Evolutionary conservation across 306 rosid species (phyloP).

Genomic region (Prunus campanulata): DNA sequence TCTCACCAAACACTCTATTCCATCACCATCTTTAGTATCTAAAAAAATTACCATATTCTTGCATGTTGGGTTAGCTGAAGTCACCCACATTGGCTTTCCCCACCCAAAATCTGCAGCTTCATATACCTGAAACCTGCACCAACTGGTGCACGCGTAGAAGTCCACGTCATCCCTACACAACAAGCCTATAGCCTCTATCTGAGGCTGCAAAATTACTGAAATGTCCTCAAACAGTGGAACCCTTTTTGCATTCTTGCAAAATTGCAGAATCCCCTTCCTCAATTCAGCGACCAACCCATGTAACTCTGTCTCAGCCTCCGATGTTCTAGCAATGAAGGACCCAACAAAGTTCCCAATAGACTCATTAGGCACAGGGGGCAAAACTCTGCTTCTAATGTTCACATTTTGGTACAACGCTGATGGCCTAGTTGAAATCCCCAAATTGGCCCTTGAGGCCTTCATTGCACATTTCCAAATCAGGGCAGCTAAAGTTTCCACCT

Average conservation of each 20-base stretch:
- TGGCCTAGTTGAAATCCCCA: background rate
- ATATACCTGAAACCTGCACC: slow-evolving; percentile 20
- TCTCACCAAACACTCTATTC: slow-evolving; percentile 29
- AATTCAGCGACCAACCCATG: slow-evolving; percentile 12
- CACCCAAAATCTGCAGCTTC: slow-evolving; percentile 31
- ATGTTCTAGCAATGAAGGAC: slow-evolving; percentile 1
- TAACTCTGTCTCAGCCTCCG: slow-evolving; percentile 8
- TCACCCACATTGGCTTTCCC: slow-evolving; percentile 37
- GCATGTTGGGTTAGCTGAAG: background rate
- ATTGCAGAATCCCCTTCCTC: slow-evolving; percentile 19
- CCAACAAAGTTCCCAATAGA: slow-evolving; percentile 29
- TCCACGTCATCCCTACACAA: background rate
- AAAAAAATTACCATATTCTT: slow-evolving; percentile 7
- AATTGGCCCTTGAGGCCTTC: slow-evolving; percentile 10
- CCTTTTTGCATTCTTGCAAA: slow-evolving; percentile 14
- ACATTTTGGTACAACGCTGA: slow-evolving; percentile 21
- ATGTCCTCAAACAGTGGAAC: slow-evolving; percentile 1
- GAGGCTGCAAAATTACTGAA: background rate
- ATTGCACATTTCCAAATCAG: slow-evolving; percentile 35
- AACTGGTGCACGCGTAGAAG: slow-evolving; percentile 17
- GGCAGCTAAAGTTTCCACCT: slow-evolving; percentile 37
- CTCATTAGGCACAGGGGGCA: slow-evolving; percentile 29
- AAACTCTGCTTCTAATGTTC: slow-evolving; percentile 33
- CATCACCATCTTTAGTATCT: slow-evolving; percentile 19
- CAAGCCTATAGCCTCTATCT: background rate